These are phyloP conservation scores for Cerioporus squamosus DNA, from an alignment of 1,284 basidiomycete species.

Conservation along the genomic window DNA sequence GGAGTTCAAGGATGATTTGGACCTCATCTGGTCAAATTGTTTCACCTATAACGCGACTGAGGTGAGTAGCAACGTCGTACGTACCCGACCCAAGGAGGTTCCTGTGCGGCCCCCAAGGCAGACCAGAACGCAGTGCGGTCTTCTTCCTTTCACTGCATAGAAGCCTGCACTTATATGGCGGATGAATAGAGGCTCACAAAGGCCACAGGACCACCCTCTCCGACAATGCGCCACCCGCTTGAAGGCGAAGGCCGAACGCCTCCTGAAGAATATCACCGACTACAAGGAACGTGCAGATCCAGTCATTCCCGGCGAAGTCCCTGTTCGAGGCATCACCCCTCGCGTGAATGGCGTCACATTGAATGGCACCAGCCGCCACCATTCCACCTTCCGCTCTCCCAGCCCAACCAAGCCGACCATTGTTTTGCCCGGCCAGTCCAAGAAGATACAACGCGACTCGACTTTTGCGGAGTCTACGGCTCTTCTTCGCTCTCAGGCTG, in stretches of 20 bases:
- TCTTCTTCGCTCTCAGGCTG: constrained; percentile 75
- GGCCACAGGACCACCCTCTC: constrained; percentile 71
- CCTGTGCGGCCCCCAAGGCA: too few relatives aligned
- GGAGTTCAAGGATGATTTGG: constrained; percentile 92
- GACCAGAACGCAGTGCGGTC: too few relatives aligned
- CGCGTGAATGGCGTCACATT: constrained; percentile 38
- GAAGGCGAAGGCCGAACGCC: constrained; percentile 77
- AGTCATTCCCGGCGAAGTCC: constrained; percentile 56
- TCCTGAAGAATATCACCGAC: constrained; percentile 90
- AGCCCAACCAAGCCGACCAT: constrained; percentile 33
- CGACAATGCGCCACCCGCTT: constrained; percentile 80
- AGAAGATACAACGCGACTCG: constrained; percentile 38
- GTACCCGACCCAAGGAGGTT: not conserved
- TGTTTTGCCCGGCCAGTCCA: constrained; percentile 19
- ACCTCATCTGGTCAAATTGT: constrained; percentile 98
- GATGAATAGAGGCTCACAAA: not conserved
- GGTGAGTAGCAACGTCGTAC: constrained; percentile 43
- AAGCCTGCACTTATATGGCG: not conserved
- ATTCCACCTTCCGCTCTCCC: constrained; percentile 31
- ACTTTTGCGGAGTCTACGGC: constrained; percentile 72
- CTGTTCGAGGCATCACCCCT: constrained; percentile 29
- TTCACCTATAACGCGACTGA: constrained; percentile 90
- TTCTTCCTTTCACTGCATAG: not conserved
- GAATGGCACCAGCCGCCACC: constrained; percentile 34
- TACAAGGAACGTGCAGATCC: constrained; percentile 79